phyloP scores from a whole-genome alignment of 2,329 filamentous ascomycete genomes.

The Penicillium sp. region DNA sequence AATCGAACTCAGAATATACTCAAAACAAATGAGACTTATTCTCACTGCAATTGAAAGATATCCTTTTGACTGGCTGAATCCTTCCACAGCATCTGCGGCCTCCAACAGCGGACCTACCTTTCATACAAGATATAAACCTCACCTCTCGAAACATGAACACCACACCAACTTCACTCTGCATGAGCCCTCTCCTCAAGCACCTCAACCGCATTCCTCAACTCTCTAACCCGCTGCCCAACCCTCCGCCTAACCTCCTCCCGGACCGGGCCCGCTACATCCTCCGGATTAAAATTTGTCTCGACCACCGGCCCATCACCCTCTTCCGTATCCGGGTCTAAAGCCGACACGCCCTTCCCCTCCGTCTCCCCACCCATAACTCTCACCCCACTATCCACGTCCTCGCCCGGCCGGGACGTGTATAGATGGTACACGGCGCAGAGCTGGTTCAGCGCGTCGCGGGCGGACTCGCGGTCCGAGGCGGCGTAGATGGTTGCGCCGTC shows the following conservation, averaged over 20 bases:
- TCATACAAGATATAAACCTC: neutral
- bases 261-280: slow-evolving; percentile 29
- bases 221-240: slow-evolving; percentile 48
- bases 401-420: slow-evolving; percentile 30
- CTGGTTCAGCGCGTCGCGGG: slow-evolving; percentile 48
- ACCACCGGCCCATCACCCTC: slow-evolving; percentile 20
- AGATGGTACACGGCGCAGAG: slow-evolving; percentile 36
- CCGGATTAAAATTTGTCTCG: slow-evolving; percentile 35
- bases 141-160: neutral
- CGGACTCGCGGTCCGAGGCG: slow-evolving; percentile 47
- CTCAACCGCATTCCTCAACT: slow-evolving; percentile 49
- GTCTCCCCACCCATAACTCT: neutral
- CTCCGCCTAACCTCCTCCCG: slow-evolving; percentile 47
- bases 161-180: slow-evolving; percentile 30
- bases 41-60: neutral
- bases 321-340: slow-evolving; percentile 6
- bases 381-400: slow-evolving; percentile 14
- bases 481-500: slow-evolving; percentile 49
- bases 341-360: too few relatives aligned
- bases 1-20: neutral
- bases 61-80: neutral
- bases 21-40: neutral
- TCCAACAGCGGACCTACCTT: neutral
- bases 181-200: slow-evolving; percentile 44
- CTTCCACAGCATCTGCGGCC: neutral